Conservation (phyloP, 208 protist species). For the Crithidia brevicula region DNA sequence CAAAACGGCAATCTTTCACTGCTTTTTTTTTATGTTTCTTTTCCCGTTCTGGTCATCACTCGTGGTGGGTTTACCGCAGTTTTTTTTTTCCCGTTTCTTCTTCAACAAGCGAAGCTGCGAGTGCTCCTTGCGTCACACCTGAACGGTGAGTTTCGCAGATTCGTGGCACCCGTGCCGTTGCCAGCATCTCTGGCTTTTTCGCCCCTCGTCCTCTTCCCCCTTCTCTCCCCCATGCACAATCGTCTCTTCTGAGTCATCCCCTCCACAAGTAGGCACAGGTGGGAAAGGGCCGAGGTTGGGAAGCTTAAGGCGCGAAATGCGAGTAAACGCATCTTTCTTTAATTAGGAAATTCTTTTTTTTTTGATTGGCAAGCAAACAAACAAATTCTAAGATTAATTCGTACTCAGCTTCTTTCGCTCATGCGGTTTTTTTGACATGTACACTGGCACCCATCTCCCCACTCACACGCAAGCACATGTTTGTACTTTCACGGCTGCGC, state of each 20-base stretch:
- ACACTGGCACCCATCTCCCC: background rate
- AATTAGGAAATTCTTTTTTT: constrained; percentile 5
- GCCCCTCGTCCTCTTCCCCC: background rate
- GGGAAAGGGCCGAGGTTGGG: background rate
- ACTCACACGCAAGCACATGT: background rate
- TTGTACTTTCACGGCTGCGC: no score
- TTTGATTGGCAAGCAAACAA: no score
- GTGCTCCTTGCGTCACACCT: background rate
- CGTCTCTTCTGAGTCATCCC: background rate
- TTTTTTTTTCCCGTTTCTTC: background rate
- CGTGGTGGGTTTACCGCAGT: background rate
- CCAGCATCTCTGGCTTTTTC: background rate
- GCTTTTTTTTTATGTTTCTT: constrained; percentile 5
- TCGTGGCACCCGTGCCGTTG: background rate
- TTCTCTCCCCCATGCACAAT: background rate
- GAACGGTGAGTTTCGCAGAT: background rate
- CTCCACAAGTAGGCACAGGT: background rate
- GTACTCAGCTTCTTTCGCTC: constrained; percentile 5
- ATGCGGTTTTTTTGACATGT: background rate
- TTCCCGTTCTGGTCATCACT: background rate
- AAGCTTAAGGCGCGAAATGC: background rate
- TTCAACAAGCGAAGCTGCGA: background rate
- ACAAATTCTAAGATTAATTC: constrained; percentile 4
- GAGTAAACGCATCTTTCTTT: no score
- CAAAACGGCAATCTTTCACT: constrained; percentile 9